Evolutionary conservation across 2,329 filamentous ascomycete genomes (phyloP), one percentile per base, ranked within the genome.

Genomic region (Blumeria graminis): DNA sequence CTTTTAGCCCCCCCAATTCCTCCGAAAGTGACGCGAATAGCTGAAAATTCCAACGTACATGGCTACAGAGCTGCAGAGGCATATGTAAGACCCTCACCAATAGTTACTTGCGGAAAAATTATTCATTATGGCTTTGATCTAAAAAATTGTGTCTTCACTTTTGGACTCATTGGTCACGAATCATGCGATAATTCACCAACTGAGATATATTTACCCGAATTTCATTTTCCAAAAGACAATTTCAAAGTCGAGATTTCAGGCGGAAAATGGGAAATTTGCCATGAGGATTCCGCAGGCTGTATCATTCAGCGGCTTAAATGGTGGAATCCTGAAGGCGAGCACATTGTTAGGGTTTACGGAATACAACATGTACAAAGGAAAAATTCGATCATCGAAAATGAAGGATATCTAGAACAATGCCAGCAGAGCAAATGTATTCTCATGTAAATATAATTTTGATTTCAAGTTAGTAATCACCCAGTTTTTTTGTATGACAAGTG

Each of bases 11-110:
- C 77, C 34, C 80, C 78, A 1, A 82, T 87, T 61, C 77, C 78
- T 55, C 81, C 80, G 0, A 69, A 72, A 45, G 69, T 69, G 1
- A 72, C 75, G 11, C 71, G 73, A 53, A 71, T 71, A 22, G 70
- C 77, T 56, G 76, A 79, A 58, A 66, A 82, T 22, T 76, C 75
- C n/a, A 77, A 75, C 57, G 70, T 76, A 1, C 78, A 81, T 0
- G 90, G 92, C 1, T 86, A 84, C 64, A 84, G 92, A 39, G 92
- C 90, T 0, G 90, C 89, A 3, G 90, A 98, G 69, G 90, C 93
- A 0, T 96, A 87, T 64, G 80, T 96, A 36, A 82, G 92, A 1
- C 92, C 92, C 0, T 82, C 83, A 0, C 86, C 92, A 0, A 80
- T 89, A 32, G 73, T 75, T 3, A 84, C 84, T 0, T 81, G 81